These are phyloP conservation scores for Aquanectria penicillioides DNA, from an alignment of 2,329 filamentous ascomycete species.

Conservation along the genomic window DNA sequence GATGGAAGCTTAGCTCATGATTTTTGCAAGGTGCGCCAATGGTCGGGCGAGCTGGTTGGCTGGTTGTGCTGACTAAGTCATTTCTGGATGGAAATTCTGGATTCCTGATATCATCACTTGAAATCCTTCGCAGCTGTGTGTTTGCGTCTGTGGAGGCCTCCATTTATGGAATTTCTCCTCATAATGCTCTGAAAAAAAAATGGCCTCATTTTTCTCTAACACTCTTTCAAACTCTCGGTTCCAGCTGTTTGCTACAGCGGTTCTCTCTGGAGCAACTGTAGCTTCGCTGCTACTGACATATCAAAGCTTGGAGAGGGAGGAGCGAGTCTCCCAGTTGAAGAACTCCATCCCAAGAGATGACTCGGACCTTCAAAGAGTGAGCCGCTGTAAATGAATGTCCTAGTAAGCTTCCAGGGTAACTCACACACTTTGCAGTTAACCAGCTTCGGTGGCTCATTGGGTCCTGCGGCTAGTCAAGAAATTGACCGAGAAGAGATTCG, in stretches of 20 bases:
- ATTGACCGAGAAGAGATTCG: constrained; percentile 73
- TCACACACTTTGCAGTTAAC: constrained; percentile 61
- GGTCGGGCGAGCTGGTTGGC: constrained; percentile 9
- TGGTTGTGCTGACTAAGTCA: constrained; percentile 34
- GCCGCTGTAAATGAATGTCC: neutral
- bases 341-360: constrained; percentile 62
- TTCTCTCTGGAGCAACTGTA: constrained; percentile 69
- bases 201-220: constrained; percentile 57
- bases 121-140: constrained; percentile 21
- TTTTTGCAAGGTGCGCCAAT: too few relatives aligned
- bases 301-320: constrained; percentile 66
- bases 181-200: constrained; percentile 41
- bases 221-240: constrained; percentile 57
- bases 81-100: neutral
- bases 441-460: constrained; percentile 65
- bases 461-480: constrained; percentile 63
- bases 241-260: constrained; percentile 77
- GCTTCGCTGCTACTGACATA: constrained; percentile 70
- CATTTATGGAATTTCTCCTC: constrained; percentile 5
- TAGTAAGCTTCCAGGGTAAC: neutral
- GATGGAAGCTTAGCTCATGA: neutral
- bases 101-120: constrained; percentile 16
- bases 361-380: constrained; percentile 35
- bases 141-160: neutral
- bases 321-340: constrained; percentile 67